Evolutionary conservation across 2,329 filamentous ascomycete genomes (phyloP), one percentile per base, ranked within the genome.

Genomic region (Pseudocercospora fuligena): DNA sequence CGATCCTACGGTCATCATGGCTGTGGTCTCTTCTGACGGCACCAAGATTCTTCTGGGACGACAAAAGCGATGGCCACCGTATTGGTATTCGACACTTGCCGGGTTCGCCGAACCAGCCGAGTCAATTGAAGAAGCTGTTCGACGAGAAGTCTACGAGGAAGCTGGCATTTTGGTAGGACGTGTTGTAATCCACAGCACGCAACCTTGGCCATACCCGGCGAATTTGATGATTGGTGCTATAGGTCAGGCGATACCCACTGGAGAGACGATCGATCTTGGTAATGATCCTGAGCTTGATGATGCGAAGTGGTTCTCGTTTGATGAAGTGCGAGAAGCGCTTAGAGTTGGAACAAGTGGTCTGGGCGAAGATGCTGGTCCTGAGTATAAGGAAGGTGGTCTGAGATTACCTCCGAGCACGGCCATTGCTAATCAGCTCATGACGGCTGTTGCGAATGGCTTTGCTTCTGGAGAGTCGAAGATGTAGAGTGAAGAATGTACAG

Each of bases 1-100:
- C 1, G 94, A 97, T 74, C 93, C 94, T 0, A 97, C 93, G 29
- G 93, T 98, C 78, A 99, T 99, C 80, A 94, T 96, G 81, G 94
- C 94, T 0, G 90, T 97, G 11, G 87, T 98, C 33, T 96, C 91
- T 61, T 85, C 89, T 60, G 92, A 96, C 73, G 91, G 91, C 59
- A 86, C 89, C 71, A 88, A 88, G 68, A 82, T 97, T 46, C 87
- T 99, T 7, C 89, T 99, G 0, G 95, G 95, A 43, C 89, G 95
- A 14, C 89, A 92, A 75, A 92, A 91, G 80, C 87, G 92, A 61
- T 99, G 90, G 86, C 95, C 95, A 0, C 84, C 87, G 1, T 78
- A 91, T 78, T 97, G 91, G 92, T 97, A 94, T 83, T 92, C 89
- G 73, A 96, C 94, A 0, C 88, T 99, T 86, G 83, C 83, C 0